Evolutionary conservation across 2,329 filamentous ascomycete species (phyloP), one percentile per base, ranked within the genome.

Genomic region (Xylogone sp.): DNA sequence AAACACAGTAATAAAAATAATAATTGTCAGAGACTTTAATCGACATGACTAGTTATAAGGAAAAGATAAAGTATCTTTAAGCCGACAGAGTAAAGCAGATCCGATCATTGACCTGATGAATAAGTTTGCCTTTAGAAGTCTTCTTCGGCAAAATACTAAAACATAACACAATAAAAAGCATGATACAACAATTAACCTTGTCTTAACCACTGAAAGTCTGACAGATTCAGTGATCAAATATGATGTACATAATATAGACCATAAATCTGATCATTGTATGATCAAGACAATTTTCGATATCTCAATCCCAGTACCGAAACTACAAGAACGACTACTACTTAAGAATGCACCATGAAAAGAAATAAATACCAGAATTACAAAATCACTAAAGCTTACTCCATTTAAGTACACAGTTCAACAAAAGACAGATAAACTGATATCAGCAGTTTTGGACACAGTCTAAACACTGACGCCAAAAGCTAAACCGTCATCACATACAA

Each of bases 11-110:
- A 50, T 63, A 29, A 57, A 66, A 16, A 45, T 62, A 13, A 48
- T 65, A 31, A 53, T 64, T 31, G 29, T 55, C 13, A 55, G 52
- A 52, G 61, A 63, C 51, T 64, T 63, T 50, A 64, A 65, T 51
- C 54, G 52, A 50, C 53, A 63, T 56, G 51, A 68, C 46, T 54
- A 60, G 54, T 51, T 67, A 24, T 67, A 54, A 59, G 60, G 56
- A 53, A 60, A 59, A 55, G 59, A 66, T 46, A 49, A 63, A 9
- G 53, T 67, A 13, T 68, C 65, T 21, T 59, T 65, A 39, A 53
- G 54, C 18, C 63, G 64, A 49, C 56, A 72, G 54, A 68, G 69
- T n/a, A 64, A 71, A 59, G 68, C 60, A 20, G 60, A 69, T 45
- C 54, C 47, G 46, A 69, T 71, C 43, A 64, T 71, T 45, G 55